These are phyloP conservation scores for Parathielavia appendiculata DNA, from an alignment of 495 filamentous ascomycete species.

Conservation along the genomic window DNA sequence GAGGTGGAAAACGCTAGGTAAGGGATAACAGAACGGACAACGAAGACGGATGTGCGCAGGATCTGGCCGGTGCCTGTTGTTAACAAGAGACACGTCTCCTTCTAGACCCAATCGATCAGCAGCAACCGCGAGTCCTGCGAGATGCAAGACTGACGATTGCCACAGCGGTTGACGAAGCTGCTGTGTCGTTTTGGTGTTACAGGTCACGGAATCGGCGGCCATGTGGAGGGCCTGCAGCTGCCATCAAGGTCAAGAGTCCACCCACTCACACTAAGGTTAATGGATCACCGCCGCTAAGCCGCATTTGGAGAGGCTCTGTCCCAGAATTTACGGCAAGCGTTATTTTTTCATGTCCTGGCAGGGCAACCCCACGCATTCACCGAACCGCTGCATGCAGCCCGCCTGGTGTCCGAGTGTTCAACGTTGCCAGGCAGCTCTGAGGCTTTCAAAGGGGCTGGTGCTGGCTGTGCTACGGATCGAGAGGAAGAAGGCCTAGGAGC, in stretches of 20 bases:
- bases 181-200: not conserved
- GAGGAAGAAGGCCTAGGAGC: too few relatives aligned
- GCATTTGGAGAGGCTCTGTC: not conserved
- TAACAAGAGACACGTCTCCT: not conserved
- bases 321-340: not conserved
- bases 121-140: not conserved
- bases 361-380: not conserved
- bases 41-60: not conserved
- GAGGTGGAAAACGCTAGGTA: too few relatives aligned
- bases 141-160: not conserved
- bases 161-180: constrained; percentile 1
- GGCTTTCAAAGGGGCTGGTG: not conserved
- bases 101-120: not conserved
- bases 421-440: not conserved
- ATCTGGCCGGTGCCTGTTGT: not conserved
- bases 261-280: not conserved
- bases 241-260: not conserved
- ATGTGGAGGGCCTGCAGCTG: not conserved
- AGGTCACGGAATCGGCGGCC: not conserved
- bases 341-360: not conserved
- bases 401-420: not conserved
- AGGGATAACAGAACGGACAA: not conserved
- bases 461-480: not conserved
- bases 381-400: not conserved
- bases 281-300: not conserved